phyloP scores from a whole-genome alignment of 2,329 filamentous ascomycete species.

The Pseudogymnoascus sp. region DNA sequence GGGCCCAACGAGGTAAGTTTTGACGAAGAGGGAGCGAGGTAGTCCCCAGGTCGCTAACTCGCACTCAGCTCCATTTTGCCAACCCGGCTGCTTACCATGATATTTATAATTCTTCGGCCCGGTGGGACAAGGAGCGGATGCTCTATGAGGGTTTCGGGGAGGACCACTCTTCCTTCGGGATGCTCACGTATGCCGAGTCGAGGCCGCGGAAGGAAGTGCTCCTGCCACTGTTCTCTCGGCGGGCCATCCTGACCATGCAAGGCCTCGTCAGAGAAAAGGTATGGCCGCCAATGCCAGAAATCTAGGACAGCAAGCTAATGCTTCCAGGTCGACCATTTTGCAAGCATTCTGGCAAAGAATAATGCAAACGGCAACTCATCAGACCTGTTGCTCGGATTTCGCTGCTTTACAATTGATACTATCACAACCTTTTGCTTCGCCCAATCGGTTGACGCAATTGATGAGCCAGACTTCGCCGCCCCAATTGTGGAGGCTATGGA shows the following conservation, averaged over 20 bases:
- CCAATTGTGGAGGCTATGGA: conserved; percentile 35
- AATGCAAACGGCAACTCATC: conserved; percentile 16
- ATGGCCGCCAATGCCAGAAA: neutral
- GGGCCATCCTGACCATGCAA: conserved; percentile 30
- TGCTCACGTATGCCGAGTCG: conserved; percentile 30
- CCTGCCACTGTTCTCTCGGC: conserved; percentile 33
- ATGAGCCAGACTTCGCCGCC: conserved; percentile 31
- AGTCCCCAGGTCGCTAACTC: neutral
- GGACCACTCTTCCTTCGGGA: conserved; percentile 34
- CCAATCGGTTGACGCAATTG: conserved; percentile 31
- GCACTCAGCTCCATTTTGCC: conserved; percentile 33
- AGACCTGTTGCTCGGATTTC: conserved; percentile 26
- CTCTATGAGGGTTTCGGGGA: conserved; percentile 34
- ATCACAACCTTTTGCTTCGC: conserved; percentile 35
- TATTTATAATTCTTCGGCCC: conserved; percentile 34
- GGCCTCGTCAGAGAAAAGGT: conserved; percentile 29
- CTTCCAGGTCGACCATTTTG: conserved; percentile 23
- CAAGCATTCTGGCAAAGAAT: conserved; percentile 24
- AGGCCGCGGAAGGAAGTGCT: conserved; percentile 36
- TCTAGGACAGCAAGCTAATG: neutral
- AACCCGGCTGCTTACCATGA: conserved; percentile 33
- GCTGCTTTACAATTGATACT: conserved; percentile 30
- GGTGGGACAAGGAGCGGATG: conserved; percentile 33
- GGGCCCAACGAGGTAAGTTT: conserved; percentile 23
- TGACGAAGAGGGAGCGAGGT: neutral